Base-by-base conservation (phyloP, 306 rosid genomes). In the Lathyrus oleraceus region DNA sequence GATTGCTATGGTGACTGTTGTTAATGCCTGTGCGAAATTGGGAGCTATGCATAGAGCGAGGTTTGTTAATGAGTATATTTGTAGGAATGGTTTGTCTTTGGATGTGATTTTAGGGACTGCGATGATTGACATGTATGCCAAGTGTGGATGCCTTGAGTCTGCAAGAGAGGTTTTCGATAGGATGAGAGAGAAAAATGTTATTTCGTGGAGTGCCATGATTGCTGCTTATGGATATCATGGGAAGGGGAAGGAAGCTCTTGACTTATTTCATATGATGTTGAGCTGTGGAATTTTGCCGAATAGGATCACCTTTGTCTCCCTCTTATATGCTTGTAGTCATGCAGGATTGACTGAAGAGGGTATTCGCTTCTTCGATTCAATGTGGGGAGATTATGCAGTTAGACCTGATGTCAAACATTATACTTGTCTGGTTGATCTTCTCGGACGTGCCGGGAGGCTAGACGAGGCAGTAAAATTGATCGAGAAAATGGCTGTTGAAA, bases 141-240 rank as follows among this genome's bases (percentile, higher is more conserved):
- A 89, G 80, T 89, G 96, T 39, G 91, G 96, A 17, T 76, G 87
- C 54, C 58, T 91, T 48, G 91, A 79, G 40, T 84, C 62, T 21
- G 89, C 97, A 0, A 83, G 91, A 82, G 79, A 78, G 53, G 79
- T 85, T 64, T 91, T 89, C 10, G 86, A 85, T 59, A 35, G 78
- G 70, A 87, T 91, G 94, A 69, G 48, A 54, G 86, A 79, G 72
- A 91, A 68, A 83, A 91, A 89, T 61, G 93, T 88, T 36, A 73
- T 87, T 57, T 81, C 96, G 1, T 88, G 97, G 93, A 91, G 93
- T 81, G 89, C 96, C 23, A 82, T 91, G 96, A 89, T 91, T 73
- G 87, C 87, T 65, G 94, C 91, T 20, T 85, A 84, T 56, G 96
- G 94, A 4, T 87, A 83, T 69, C 96, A 88, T 45, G 93, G 94